Evolutionary conservation across 2,329 filamentous ascomycete genomes (phyloP), one percentile per base, ranked within the genome.

Genomic region (Colletotrichum abscissum): DNA sequence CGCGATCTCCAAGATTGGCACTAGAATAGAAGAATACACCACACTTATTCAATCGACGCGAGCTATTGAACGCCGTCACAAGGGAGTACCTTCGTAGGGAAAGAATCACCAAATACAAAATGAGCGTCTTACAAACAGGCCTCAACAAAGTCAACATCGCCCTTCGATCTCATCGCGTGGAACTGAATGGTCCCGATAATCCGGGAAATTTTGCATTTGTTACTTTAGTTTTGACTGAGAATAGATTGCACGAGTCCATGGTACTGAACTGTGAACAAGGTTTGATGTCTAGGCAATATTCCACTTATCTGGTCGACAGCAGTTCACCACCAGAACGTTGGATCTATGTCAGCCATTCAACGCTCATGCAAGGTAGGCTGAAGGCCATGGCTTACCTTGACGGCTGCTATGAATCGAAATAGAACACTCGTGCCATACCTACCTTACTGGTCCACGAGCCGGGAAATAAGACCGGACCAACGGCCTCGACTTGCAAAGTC

Each of bases 101-200:
- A 42, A 42, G 0, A 19, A 7, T 19, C 8, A 49, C 19, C 1
- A 8, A 2, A 11, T 49, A 4, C 42, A 22, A 5, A 22, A 49
- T 22, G 42, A n/a, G 0, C 42, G n/a, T 8, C 19, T 49, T n/a
- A 49, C 8, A 2, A 11, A n/a, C 9, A 49, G 1, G 42, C 19
- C 1, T 22, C 19, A 49, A 22, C 5, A 49, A 5, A 49, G 8
- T 22, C 19, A 49, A 9, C 19, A 49, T 49, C 2, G 19, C 4
- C 19, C 7, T 9, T 9, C 0, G 0, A 22, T 49, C 42, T n/a
- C 8, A n/a, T 4, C 8, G 7, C 8, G 19, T 42, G 5, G 1
- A 19, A 19, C 38, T 42, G 38, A 42, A 14, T 42, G 16, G 38
- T 19, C 14, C 14, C 38, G 38, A 42, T 19, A 19, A 42, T 42